These are phyloP conservation scores for Flaveria brownii DNA, from an alignment of 129 eudicot genomes.

Conservation along the genomic window DNA sequence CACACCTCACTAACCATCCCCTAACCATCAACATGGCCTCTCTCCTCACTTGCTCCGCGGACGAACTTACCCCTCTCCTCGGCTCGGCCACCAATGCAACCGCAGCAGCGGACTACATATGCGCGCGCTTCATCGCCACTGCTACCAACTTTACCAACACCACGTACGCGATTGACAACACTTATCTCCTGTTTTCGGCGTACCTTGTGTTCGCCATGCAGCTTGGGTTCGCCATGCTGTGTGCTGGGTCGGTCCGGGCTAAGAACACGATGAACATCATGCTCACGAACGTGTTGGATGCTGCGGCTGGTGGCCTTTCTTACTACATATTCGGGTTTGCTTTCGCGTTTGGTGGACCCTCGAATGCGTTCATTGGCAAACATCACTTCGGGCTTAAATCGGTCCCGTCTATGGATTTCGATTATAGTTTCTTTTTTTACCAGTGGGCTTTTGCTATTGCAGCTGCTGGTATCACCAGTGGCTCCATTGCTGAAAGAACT, in stretches of 20 bases:
- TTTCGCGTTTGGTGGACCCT: slow-evolving; percentile 53
- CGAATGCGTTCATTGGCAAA: slow-evolving; percentile 60
- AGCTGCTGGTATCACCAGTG: slow-evolving; percentile 79
- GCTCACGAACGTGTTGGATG: slow-evolving; percentile 70
- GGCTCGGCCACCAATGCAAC: slow-evolving; percentile 39
- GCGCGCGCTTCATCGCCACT: slow-evolving; percentile 43
- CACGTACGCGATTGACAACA: slow-evolving; percentile 52
- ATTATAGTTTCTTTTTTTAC: slow-evolving; percentile 53
- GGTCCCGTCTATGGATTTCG: slow-evolving; percentile 32
- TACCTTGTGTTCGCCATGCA: slow-evolving; percentile 78
- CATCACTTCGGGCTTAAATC: slow-evolving; percentile 55
- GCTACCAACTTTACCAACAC: slow-evolving; percentile 38
- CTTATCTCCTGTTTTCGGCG: slow-evolving; percentile 67
- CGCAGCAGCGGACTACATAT: slow-evolving; percentile 56
- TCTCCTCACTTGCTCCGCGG: slow-evolving; percentile 14
- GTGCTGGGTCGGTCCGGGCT: slow-evolving; percentile 71
- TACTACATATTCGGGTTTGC: slow-evolving; percentile 68
- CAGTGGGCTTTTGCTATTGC: slow-evolving; percentile 90
- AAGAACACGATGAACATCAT: slow-evolving; percentile 79
- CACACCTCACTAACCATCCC: slow-evolving; percentile 1
- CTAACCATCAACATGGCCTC: slow-evolving; percentile 29
- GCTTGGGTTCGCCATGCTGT: slow-evolving; percentile 78
- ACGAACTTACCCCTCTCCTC: slow-evolving; percentile 32
- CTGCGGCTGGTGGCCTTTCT: slow-evolving; percentile 67
- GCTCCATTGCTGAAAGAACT: slow-evolving; percentile 73